Base-by-base conservation (phyloP, 225 moss, liverwort and hornwort genomes). In the Ulota crispa region DNA sequence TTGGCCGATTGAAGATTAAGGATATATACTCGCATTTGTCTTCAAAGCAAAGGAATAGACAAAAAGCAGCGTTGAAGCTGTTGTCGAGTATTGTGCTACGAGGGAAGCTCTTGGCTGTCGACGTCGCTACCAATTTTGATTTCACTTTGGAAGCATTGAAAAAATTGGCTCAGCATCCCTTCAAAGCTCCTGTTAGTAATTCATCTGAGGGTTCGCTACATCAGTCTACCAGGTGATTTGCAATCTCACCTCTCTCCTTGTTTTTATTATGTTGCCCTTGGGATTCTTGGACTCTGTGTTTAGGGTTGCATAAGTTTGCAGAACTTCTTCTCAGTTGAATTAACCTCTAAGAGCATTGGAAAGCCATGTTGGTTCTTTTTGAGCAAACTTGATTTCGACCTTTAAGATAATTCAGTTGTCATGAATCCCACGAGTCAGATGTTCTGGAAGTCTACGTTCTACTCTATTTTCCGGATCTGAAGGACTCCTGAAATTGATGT, bases 1-100 rank as follows among this genome's bases (percentile, higher is more conserved):
- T 99, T 43, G 82, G 81, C 19, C 92, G 94, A 24, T 88, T 78
- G 4, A 90, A 90, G 61, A 86, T 95, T 60, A 99, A 92, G 67
- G 99, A 94, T 39, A 64, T 99, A 1, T 99, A 99, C 78, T 94
- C 96, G 43, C 99, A 99, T 82, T 84, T 99, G 72, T 94, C 93
- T 65, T 96, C 99, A 32, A 92, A 80, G 70, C 92, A 96, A 78
- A 87, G 85, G 68, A 93, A 94, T 72, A 82, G 96, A 75, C 99
- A 96, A 55, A 94, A 96, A 83, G 89, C 91, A 34, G 99, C 92
- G 1, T 81, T 96, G 43, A 85, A 91, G 59, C 68, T 99, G 59
- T 73, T 99, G 50, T 91, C 96, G 3, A 90, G 92, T 63, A 89
- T 99, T 79, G 96, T 99, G 59, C 84, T 91, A 26, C 90, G 99